Evolutionary conservation across 169 alveolate genomes (phyloP), one percentile per base, ranked within the genome.

Genomic region (Babesia ovis): DNA sequence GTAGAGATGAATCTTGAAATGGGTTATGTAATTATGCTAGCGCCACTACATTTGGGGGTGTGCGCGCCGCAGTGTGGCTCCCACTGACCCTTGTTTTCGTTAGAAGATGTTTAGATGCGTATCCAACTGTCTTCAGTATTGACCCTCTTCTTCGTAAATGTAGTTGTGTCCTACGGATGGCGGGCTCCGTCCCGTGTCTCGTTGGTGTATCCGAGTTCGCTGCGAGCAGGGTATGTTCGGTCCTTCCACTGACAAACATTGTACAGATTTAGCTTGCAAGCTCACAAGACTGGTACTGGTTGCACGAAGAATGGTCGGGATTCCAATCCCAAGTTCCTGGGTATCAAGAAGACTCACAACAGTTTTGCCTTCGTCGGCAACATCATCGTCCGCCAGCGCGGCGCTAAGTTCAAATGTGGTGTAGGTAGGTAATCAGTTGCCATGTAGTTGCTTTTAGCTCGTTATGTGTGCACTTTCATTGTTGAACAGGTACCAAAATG

Each of bases 281-380:
- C 96, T 2, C 91, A 91, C 37, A 91, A 92, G 56, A 86, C 90
- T 41, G 96, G 96, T 16, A 92, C 92, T n/a, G 95, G 95, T 18
- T 85, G 91, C 60, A 90, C 95, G n/a, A 85, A 83, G 77, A 92
- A 92, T 85, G 94, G 94, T n/a, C 67, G 96, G 43, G 96, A 92
- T 69, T 77, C 93, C 37, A 80, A 85, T 20, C 94, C 96, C 20
- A 91, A 92, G 68, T 84, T 61, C 51, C 81, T 92, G 43, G 96
- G 96, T 29, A 89, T 91, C 50, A 92, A 92, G 69, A 73, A 79
- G 68, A 68, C 53, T 64, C 94, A 91, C 46, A 92, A 92, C 60
- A 88, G 90, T 59, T 92, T 85, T 69, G 95, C 91, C 37, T 68
- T 82, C 69, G 73, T 92, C 22, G 96, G 96, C 27, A 83, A 92